Conservation (phyloP, 2,329 filamentous ascomycete genomes). For the Lachnellula occidentalis region DNA sequence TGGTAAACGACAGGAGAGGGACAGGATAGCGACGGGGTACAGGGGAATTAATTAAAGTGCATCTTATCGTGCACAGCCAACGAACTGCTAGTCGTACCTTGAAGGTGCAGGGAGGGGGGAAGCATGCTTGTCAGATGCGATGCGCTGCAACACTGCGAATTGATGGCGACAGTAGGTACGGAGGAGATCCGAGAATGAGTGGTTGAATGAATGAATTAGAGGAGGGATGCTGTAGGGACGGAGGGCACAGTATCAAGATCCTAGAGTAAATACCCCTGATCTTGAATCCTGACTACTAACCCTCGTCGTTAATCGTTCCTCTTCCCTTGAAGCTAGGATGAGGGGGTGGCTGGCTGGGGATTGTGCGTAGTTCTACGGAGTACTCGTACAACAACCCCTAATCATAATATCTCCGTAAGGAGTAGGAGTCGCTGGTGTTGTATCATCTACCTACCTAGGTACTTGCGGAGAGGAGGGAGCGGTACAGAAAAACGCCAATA, state of each 20-base stretch:
- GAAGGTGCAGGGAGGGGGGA: background rate
- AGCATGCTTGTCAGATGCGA: background rate
- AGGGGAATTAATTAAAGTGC: no score
- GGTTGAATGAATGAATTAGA: no score
- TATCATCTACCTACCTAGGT: no score
- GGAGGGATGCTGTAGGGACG: no score
- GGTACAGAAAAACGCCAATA: background rate
- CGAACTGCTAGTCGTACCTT: conserved; percentile 6
- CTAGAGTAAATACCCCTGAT: background rate
- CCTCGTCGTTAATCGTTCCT: background rate
- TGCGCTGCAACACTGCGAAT: background rate
- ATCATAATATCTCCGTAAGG: background rate
- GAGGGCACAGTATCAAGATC: background rate
- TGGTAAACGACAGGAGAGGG: background rate
- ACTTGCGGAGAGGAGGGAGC: background rate
- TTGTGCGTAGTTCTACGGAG: no score
- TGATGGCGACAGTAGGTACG: background rate
- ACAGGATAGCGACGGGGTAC: no score
- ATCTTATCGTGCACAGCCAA: conserved; percentile 7
- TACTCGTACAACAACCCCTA: no score
- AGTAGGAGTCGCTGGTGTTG: no score
- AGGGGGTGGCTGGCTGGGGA: background rate
- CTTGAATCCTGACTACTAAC: background rate
- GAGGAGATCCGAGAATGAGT: background rate
- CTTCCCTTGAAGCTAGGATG: background rate